A percentile compares a stretch with the other conserved stretches of the same genome.
phyloP scores from a whole-genome alignment of 2,329 filamentous ascomycete genomes.

The Penicillium sumatraense region DNA sequence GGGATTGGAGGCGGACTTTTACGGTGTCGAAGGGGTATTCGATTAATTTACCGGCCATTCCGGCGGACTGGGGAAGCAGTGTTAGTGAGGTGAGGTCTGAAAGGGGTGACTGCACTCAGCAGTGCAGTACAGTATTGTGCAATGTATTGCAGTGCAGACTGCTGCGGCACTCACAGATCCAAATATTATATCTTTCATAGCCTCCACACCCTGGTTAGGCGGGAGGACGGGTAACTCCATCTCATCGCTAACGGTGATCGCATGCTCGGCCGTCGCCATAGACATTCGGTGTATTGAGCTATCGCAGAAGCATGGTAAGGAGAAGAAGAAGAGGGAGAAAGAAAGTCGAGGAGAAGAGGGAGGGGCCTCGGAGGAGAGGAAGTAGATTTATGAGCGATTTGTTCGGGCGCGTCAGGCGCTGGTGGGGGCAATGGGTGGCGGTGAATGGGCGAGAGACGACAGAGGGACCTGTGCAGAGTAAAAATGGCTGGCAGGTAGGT shows the following conservation, averaged over 20 bases:
- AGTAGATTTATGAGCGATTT: constrained; percentile 28
- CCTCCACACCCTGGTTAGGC: constrained; percentile 63
- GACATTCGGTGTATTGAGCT: constrained; percentile 9
- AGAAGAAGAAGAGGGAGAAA: constrained; percentile 2
- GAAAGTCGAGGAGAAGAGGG: neutral
- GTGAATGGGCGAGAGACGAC: too few species aligned
- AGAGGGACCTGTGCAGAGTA: too few species aligned
- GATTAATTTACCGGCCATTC: constrained; percentile 90
- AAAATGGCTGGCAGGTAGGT: neutral
- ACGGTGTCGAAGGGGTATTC: constrained; percentile 99
- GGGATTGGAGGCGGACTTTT: constrained; percentile 96
- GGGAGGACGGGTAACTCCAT: constrained; percentile 47
- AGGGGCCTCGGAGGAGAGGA: too few species aligned
- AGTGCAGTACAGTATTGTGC: neutral
- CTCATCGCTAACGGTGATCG: constrained; percentile 42
- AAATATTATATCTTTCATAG: constrained; percentile 83
- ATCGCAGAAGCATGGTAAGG: constrained; percentile 26
- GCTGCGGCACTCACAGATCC: constrained; percentile 69
- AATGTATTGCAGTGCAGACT: neutral
- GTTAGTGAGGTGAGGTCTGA: neutral
- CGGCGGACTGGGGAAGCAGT: constrained; percentile 65
- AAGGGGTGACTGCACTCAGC: neutral
- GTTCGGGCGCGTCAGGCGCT: constrained; percentile 9
- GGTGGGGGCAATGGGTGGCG: constrained; percentile 2
- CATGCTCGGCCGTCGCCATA: constrained; percentile 45